Evolutionary conservation across 306 rosid genomes (phyloP).

Genomic region (Acacia confusa): DNA sequence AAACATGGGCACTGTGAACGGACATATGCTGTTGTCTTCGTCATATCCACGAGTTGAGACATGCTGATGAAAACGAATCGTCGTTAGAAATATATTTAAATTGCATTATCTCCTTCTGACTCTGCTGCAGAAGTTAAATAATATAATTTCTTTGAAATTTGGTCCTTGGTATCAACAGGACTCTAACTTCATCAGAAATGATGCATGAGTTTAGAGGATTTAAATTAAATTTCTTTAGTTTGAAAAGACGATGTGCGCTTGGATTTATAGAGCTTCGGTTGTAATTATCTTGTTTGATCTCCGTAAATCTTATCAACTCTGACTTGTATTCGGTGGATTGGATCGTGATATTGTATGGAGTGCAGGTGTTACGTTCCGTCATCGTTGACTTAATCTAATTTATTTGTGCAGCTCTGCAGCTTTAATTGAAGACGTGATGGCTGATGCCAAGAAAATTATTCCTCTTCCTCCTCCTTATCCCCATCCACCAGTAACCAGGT

Average conservation of each 20-base stretch:
- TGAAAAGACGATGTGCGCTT: background rate
- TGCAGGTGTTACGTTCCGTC: background rate
- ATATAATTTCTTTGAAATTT: background rate
- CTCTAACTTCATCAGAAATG: background rate
- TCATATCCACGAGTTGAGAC: background rate
- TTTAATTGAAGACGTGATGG: slow-evolving; percentile 31
- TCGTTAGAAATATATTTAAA: background rate
- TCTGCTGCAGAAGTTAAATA: background rate
- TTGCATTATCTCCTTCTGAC: background rate
- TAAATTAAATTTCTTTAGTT: background rate
- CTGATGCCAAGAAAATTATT: slow-evolving; percentile 30
- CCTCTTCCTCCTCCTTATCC: slow-evolving; percentile 65
- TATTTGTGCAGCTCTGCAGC: slow-evolving; percentile 37
- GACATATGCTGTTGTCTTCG: background rate
- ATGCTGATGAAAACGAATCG: slow-evolving; percentile 11
- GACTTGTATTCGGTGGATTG: background rate
- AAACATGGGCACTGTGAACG: background rate
- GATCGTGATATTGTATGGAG: background rate
- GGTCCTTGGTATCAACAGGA: background rate
- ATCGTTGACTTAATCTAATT: background rate
- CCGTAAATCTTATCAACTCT: background rate
- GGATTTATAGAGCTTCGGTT: background rate
- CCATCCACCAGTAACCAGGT: slow-evolving; percentile 27
- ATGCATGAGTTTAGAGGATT: background rate
- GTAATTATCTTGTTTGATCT: background rate